Base-by-base conservation (phyloP, 202 grass and related monocot genomes). In the Carex arenaria region DNA sequence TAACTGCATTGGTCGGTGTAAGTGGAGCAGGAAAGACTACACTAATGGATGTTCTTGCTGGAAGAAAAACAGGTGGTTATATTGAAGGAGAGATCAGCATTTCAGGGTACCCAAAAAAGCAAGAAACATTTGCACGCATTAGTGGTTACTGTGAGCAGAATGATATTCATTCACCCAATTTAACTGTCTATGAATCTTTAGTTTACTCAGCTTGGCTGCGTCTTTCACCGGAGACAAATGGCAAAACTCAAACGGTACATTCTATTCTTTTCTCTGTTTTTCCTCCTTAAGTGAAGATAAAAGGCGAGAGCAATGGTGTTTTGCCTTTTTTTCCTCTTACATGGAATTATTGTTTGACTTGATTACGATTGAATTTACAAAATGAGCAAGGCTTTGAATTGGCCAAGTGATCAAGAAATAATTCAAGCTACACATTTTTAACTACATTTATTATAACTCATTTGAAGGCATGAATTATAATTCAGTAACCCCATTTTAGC, bases 1-100 rank as follows among this genome's bases (percentile, higher is more conserved):
- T 97, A 67, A 97, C 94, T 18, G 94, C 94, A 84, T 82, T 97
- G 63, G 89, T 97, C 69, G 94, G 94, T 65, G 90, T 94, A 32
- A 97, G 94, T 84, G 94, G 94, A 72, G 94, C 92, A 34, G 94
- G 94, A 61, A 94, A 97, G 85, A 97, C 92, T 64, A 97, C 92
- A 72, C 52, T 97, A 64, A 97, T 97, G 94, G 94, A 97, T 85
- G 94, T 97, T 45, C 84, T 97, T n/a, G 94, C 94, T 64, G 94
- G 94, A 76, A 91, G 94, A 74, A 97, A 97, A 74, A 97, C 94
- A 28, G 90, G 90, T 57, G 94, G 94, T 57, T 86, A 77, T 32
- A 85, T 89, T 80, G 90, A 94, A 88, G 94, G 94, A 83, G 85
- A 85, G 19, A 91, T 94, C 62, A 85, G 20, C n/a, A 88, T 97